A percentile compares a stretch with the other conserved stretches of the same genome.
Conservation (phyloP, 179 eudicot genomes). For the Kewa caespitosa region DNA sequence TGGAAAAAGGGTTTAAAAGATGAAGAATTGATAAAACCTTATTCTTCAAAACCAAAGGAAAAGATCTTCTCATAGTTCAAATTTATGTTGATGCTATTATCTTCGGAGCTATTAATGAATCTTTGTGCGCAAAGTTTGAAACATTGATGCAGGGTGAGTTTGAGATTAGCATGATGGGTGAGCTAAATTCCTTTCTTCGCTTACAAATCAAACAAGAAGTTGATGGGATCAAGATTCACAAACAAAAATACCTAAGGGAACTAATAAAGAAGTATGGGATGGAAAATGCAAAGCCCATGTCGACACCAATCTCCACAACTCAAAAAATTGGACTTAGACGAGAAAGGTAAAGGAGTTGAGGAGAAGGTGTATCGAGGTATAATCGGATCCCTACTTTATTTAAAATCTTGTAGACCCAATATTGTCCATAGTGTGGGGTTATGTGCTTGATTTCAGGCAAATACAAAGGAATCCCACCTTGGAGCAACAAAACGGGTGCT, state of each 20-base stretch:
- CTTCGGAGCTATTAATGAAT: constrained; percentile 2
- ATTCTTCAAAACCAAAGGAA: neutral
- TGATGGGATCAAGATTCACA: neutral
- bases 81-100: constrained; percentile 21
- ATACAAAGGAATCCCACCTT: neutral
- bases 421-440: neutral
- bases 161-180: constrained; percentile 19
- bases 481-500: neutral
- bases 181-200: constrained; percentile 8
- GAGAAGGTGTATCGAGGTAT: neutral
- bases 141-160: constrained; percentile 11
- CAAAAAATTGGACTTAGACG: neutral
- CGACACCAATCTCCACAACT: neutral
- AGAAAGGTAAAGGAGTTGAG: neutral
- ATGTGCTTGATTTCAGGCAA: neutral
- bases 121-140: neutral
- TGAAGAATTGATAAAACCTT: constrained; percentile 16
- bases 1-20: neutral
- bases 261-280: neutral
- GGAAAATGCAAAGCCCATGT: neutral
- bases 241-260: neutral
- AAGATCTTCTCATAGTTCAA: constrained; percentile 4
- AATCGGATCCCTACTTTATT: neutral
- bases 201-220: constrained; percentile 8
- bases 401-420: neutral